Base-by-base conservation (phyloP, 73 alveolate genomes). In the Paramecium sonneborni region DNA sequence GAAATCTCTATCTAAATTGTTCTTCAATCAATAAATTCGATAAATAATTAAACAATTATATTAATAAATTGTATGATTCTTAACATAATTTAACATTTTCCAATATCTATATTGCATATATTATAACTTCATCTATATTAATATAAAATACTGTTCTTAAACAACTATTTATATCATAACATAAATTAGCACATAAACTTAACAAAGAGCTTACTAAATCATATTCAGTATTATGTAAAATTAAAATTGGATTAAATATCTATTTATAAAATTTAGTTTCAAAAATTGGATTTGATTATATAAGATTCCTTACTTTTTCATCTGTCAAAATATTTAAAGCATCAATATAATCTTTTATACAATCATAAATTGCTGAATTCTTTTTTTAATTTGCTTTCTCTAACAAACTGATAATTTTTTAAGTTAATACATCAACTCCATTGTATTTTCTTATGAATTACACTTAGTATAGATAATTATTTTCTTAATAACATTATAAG, bases 341-440 rank as follows among this genome's bases (percentile, higher is more conserved):
- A 24, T 79, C 90, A 24, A 79, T 24, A 43, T 79, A 79, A 79
- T 79, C 90, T 79, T 79, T 37, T 3, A 46, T 39, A 44, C 39
- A 24, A 79, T 79, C 90, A 15, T 43, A 79, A 11, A 43, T 43
- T 39, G 74, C 90, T 23, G 84, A 62, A 26, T 12, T 32, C 39
- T 62, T 32, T 62, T 62, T 62, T 11, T 62, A 12, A 12, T 62
- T 30, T 2, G 28, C 84, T 9, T 62, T 62, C 2, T 62, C 48
- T 11, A 62, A n/a, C 14, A 62, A 62, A 11, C 44, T 26, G 8
- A 62, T 10, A 11, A 62, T 62, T 62, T 62, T 62, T 1, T 62
- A 30, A 18, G 18, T 52, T 30, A 52, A 18, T 6, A 52, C 14
- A 52, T 79, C 90, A 30, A 79, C 55, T 23, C 90, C 90, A 24